Conservation (phyloP, 75 land plant species). For the Sequoia sempervirens region DNA sequence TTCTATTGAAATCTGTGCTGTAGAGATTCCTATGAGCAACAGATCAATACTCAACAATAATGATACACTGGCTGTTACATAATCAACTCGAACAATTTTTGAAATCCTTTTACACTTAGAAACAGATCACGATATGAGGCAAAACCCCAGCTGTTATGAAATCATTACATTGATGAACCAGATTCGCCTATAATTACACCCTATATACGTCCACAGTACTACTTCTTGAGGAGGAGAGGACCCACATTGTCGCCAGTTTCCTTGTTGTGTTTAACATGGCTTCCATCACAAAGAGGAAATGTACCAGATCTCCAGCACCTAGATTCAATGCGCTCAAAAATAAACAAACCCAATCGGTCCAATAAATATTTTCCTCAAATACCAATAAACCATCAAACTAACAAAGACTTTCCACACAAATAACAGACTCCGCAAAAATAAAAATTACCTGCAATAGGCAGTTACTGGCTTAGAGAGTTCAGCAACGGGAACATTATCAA, state of each 20-base stretch:
- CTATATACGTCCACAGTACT: background rate
- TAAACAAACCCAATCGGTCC: background rate
- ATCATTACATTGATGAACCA: background rate
- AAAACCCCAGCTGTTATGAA: background rate
- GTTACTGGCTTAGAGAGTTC: conserved; percentile 81
- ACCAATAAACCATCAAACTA: too few species aligned
- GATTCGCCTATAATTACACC: background rate
- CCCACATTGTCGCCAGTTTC: conserved; percentile 92
- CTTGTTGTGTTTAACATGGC: conserved; percentile 93
- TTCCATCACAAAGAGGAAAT: conserved; percentile 87
- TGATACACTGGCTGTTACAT: background rate
- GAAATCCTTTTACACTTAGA: background rate
- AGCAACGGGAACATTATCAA: conserved; percentile 61
- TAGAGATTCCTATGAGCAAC: background rate
- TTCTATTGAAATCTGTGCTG: background rate
- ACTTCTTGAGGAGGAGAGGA: conserved; percentile 85
- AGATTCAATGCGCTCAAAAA: background rate
- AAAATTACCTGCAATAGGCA: conserved; percentile 85
- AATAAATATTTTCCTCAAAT: too few species aligned
- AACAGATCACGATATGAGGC: background rate
- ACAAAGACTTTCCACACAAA: too few species aligned
- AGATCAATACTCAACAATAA: background rate
- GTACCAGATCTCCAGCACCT: conserved; percentile 97
- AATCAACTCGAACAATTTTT: background rate
- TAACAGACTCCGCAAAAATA: too few species aligned